Evolutionary conservation across 2,329 filamentous ascomycete genomes (phyloP).

Genomic region (Microdochium bolleyi): DNA sequence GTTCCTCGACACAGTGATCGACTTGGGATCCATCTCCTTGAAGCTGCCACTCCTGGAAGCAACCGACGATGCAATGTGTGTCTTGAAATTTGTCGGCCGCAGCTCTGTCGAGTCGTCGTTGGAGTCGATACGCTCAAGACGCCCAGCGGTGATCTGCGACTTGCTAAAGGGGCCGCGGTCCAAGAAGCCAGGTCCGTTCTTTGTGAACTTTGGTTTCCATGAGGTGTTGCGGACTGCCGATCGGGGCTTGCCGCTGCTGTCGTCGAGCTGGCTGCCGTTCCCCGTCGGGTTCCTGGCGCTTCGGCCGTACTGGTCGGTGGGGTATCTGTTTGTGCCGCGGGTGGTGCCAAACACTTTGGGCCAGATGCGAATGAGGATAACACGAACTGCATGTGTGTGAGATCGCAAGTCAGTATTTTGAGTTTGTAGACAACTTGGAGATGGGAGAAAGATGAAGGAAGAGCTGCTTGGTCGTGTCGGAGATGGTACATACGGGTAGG

Average conservation of each 20-base stretch:
- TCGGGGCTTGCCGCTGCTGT: too few species aligned
- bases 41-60: background rate
- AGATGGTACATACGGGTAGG: conserved; percentile 6
- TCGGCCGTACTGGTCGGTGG: too few species aligned
- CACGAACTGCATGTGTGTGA: conserved; percentile 5
- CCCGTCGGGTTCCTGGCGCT: too few species aligned
- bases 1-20: background rate
- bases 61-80: background rate
- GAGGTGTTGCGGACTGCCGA: too few species aligned
- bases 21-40: background rate
- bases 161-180: too few species aligned
- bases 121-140: too few species aligned
- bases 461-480: too few species aligned
- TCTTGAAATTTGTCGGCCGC: background rate
- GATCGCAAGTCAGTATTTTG: background rate
- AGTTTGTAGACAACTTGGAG: background rate
- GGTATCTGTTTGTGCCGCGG: background rate
- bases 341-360: conserved; percentile 6
- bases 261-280: too few species aligned
- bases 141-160: too few species aligned
- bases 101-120: too few species aligned
- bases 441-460: background rate
- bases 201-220: too few species aligned
- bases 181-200: too few species aligned
- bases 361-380: conserved; percentile 13